These are phyloP conservation scores for Pythium graminicola DNA, from an alignment of 352 stramenopile species.

Conservation along the genomic window DNA sequence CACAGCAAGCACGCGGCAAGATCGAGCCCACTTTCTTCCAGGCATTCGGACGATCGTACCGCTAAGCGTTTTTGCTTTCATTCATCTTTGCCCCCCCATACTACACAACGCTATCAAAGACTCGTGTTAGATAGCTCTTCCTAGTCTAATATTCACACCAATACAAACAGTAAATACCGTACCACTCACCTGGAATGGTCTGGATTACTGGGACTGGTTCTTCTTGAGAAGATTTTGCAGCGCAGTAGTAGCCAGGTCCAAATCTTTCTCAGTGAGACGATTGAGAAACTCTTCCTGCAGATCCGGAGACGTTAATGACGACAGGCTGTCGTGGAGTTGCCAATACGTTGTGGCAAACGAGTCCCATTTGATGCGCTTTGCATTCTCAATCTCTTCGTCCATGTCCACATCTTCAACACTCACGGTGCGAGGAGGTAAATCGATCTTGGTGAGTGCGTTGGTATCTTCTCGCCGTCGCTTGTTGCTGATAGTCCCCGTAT, in stretches of 20 bases:
- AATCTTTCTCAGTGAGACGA: conserved; percentile 35
- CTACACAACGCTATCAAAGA: too few relatives aligned
- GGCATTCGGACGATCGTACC: conserved; percentile 67
- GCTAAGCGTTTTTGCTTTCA: conserved; percentile 26
- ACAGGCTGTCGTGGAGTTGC: conserved; percentile 35
- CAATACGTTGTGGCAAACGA: conserved; percentile 26
- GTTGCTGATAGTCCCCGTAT: background rate
- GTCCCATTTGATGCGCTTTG: conserved; percentile 21
- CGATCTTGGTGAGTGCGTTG: background rate
- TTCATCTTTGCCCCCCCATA: too few relatives aligned
- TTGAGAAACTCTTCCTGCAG: conserved; percentile 23
- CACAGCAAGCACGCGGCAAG: conserved; percentile 43
- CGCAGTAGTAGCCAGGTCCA: conserved; percentile 39
- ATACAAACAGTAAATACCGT: background rate
- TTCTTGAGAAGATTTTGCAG: conserved; percentile 37
- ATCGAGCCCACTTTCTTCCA: conserved; percentile 75
- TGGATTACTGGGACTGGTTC: background rate
- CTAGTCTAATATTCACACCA: background rate
- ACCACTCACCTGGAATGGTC: background rate
- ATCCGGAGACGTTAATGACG: conserved; percentile 25
- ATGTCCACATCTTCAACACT: conserved; percentile 9
- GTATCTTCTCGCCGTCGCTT: background rate
- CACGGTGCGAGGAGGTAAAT: background rate
- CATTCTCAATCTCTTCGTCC: conserved; percentile 15
- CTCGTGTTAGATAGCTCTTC: too few relatives aligned